Base-by-base conservation (phyloP, 1,139 yeast species). In the Saccharomyces pastorianus region DNA sequence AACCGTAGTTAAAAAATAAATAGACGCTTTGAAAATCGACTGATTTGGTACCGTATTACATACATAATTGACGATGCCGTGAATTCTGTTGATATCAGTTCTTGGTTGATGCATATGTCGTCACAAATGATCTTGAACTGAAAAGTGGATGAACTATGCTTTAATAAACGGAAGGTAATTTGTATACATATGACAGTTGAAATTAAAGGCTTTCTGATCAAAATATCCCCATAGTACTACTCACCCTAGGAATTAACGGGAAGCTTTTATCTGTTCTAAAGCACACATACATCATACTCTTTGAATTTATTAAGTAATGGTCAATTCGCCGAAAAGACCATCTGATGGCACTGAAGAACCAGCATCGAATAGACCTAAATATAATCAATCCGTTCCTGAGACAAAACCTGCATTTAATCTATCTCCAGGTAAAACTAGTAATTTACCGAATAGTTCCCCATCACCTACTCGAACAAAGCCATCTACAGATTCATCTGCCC, bases 221-320 rank as follows among this genome's bases (percentile, higher is more conserved):
- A 4, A 31, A 31, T 31, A 31, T n/a, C 8, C 2, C 34, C 34
- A 31, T 31, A 31, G 34, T 6, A 31, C 4, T 31, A 31, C 34
- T 31, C 34, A 31, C 34, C 4, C 2, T 31, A 31, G 34, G 34
- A 6, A 31, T 31, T 31, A 31, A 31, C 34, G 23, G 23, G 23
- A 31, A 31, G 34, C 34, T 31, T 31, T 31, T 6, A 31, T 31
- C 34, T 31, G 34, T 31, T 31, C 34, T 4, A 4, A 6, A 31
- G 34, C 34, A 31, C 34, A 6, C 34, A 31, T 31, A 31, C 23
- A 20, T 20, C 2, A n/a, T 31, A 31, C 34, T 31, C 4, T 2
- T 31, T 31, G 4, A 6, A 31, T 31, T 31, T 6, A 31, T 31
- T 31, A 31, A 61, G 50, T 41, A 25, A 29, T 54, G 48, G 50